Base-by-base conservation (phyloP, 106 monocot species). In the Acorus calamus region DNA sequence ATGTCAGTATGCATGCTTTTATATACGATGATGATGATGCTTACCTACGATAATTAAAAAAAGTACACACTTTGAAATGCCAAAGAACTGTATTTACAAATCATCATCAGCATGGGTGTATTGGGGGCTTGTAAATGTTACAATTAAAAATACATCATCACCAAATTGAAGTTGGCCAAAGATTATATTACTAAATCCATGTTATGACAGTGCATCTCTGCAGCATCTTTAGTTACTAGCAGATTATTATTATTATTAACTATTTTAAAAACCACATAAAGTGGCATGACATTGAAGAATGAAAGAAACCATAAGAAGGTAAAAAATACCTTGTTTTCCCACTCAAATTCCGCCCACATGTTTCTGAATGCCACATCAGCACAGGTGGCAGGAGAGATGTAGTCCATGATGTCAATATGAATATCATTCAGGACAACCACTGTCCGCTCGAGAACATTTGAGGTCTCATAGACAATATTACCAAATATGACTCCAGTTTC, bases 261-360 rank as follows among this genome's bases (percentile, higher is more conserved):
- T 11, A 60, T 46, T 5, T 6, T 42, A 47, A 68, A 56, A 50
- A 5, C 10, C 45, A 53, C 47, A 53, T 6, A 11, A 63, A 10
- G 50, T 7, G 46, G 11, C 4, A 49, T 62, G 7, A 62, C 46
- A 8, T 4, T 12, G 12, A 13, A 64, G 47, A 63, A 50, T 50
- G 4, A 14, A 51, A 42, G 57, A 59, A 50, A 61, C 44, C 44
- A 46, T 14, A 7, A 8, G 7, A 53, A 63, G 48, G 28, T 28
- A 28, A 28, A 28, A n/a, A 7, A 5, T 81, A 93, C 93, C 93
- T 93, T 93, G 62, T 93, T 88, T 74, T 93, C 93, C 93, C 93
- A 93, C 73, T 93, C 93, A 66, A 93, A 93, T 74, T 88, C 85
- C 44, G 88, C 88, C 93, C 93, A 93, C 93, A 93, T 93, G 47